Evolutionary conservation across 495 filamentous ascomycete genomes (phyloP).

Genomic region (Bathelium albidoporum): DNA sequence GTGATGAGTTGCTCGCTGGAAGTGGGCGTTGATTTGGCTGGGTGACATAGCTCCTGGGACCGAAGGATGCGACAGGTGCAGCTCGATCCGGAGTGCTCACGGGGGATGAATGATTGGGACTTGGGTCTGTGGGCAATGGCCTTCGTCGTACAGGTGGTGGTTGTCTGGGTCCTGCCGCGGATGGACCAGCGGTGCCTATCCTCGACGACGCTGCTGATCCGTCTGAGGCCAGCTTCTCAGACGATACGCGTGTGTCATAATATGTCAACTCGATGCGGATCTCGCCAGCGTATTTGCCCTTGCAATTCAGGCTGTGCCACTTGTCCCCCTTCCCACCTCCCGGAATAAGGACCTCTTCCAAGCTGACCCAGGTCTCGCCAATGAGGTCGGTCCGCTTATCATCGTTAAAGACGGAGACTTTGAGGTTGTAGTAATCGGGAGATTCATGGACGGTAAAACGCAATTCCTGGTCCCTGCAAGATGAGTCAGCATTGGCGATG

Average conservation of each 20-base stretch:
- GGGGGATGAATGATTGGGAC: conserved; percentile 16
- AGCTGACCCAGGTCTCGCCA: conserved; percentile 79
- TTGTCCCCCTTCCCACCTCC: conserved; percentile 87
- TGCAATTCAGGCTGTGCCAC: conserved; percentile 80
- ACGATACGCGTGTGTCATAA: conserved; percentile 80
- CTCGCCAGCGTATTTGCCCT: conserved; percentile 89
- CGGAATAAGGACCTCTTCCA: conserved; percentile 68
- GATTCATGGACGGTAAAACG: conserved; percentile 95
- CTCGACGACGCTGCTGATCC: conserved; percentile 23
- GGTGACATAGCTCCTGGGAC: conserved; percentile 21
- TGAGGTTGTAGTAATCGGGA: conserved; percentile 85
- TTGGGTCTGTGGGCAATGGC: conserved; percentile 47
- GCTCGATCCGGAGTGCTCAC: conserved; percentile 13
- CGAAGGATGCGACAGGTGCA: conserved; percentile 10
- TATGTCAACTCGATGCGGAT: conserved; percentile 92
- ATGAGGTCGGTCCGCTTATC: conserved; percentile 95
- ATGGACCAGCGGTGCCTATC: conserved; percentile 18
- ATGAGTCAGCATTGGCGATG: conserved; percentile 20
- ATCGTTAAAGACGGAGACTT: conserved; percentile 94
- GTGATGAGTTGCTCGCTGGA: conserved; percentile 9
- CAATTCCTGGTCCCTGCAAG: conserved; percentile 84
- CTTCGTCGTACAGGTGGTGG: conserved; percentile 59
- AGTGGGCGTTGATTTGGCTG: conserved; percentile 16
- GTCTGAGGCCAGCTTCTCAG: conserved; percentile 48
- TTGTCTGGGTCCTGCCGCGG: conserved; percentile 46